phyloP scores from a whole-genome alignment of 768 basidiomycete species.

The Collybia mongolica region DNA sequence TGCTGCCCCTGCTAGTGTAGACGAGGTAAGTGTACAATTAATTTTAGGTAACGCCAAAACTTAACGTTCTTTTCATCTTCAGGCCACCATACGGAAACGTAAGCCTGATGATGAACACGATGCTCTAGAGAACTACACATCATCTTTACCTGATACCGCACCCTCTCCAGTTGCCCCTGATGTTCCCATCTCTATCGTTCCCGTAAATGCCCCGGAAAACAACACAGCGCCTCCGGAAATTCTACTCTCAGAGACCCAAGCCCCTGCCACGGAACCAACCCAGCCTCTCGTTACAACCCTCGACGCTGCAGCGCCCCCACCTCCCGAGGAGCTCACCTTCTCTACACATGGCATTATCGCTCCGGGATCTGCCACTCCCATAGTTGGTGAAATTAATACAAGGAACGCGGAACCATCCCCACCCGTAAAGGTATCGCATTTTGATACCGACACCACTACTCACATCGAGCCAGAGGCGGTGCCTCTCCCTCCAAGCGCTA shows the following conservation, averaged over 20 bases:
- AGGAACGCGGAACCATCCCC: background rate
- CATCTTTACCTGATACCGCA: conserved; percentile 13
- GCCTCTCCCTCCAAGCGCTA: background rate
- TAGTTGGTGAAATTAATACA: conserved; percentile 3
- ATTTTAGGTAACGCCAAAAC: background rate
- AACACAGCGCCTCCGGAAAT: conserved; percentile 19
- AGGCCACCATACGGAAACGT: conserved; percentile 31
- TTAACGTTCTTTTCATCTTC: conserved; percentile 2
- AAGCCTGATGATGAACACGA: conserved; percentile 18
- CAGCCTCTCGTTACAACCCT: background rate
- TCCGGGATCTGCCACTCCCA: conserved; percentile 1
- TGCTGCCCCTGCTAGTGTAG: conserved; percentile 25
- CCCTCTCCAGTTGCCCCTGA: conserved; percentile 10
- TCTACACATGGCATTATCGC: conserved; percentile 4
- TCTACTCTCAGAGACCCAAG: background rate
- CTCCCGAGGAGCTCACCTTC: conserved; percentile 9
- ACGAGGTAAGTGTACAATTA: conserved; percentile 11
- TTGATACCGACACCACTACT: background rate
- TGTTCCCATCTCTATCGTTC: conserved; percentile 36
- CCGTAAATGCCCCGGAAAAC: conserved; percentile 39
- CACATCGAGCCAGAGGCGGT: background rate
- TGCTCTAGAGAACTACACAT: conserved; percentile 12
- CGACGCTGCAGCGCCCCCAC: background rate
- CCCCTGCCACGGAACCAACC: background rate
- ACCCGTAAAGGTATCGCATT: background rate